Percentiles rank a stretch among this genome's conserved stretches.
phyloP scores from a whole-genome alignment of 768 basidiomycete species.

The Mrakia blollopis region DNA sequence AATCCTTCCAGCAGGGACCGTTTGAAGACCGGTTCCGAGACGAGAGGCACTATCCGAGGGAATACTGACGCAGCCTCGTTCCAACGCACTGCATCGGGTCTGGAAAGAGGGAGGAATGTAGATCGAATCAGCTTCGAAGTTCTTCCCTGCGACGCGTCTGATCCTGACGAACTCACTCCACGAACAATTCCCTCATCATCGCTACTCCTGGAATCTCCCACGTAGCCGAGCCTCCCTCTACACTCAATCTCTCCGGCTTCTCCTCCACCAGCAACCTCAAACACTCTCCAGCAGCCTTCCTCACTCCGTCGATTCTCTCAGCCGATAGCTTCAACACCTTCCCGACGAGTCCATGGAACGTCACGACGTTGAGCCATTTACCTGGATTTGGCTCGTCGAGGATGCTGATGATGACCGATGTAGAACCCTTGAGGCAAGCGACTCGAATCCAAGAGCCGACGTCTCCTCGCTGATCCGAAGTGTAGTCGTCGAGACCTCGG shows the following conservation, averaged over 20 bases:
- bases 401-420: constrained; percentile 53
- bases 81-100: constrained; percentile 49
- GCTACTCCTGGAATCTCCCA: constrained; percentile 17
- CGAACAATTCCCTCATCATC: constrained; percentile 9
- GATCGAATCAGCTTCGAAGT: neutral
- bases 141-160: neutral
- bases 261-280: constrained; percentile 15
- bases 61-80: constrained; percentile 69
- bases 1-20: constrained; percentile 62
- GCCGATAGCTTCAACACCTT: constrained; percentile 81
- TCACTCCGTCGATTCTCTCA: constrained; percentile 67
- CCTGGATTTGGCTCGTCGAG: constrained; percentile 51
- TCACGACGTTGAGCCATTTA: constrained; percentile 58
- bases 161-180: neutral
- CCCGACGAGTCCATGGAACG: constrained; percentile 57
- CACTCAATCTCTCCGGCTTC: neutral
- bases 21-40: constrained; percentile 62
- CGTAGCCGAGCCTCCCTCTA: neutral
- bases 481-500: constrained; percentile 82
- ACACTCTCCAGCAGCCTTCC: constrained; percentile 28
- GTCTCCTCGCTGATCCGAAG: constrained; percentile 89
- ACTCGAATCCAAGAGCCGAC: constrained; percentile 94
- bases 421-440: constrained; percentile 64
- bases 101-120: neutral
- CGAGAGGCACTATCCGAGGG: constrained; percentile 62